These are phyloP conservation scores for Phytophthora brassicae DNA, from an alignment of 352 stramenopile genomes.

Conservation along the genomic window DNA sequence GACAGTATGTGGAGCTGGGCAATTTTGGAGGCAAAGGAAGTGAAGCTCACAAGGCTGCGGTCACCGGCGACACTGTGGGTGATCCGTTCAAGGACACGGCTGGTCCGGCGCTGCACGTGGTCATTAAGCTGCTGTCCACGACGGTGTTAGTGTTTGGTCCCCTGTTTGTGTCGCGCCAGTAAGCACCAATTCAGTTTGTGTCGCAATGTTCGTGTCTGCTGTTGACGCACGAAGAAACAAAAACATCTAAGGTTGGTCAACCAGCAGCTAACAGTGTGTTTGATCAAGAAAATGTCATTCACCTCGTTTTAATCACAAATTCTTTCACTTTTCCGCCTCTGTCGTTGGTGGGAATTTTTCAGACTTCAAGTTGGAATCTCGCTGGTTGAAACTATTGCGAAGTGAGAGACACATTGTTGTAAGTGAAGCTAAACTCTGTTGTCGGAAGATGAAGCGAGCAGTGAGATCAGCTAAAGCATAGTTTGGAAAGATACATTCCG, in stretches of 20 bases:
- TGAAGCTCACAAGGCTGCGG: conserved; percentile 96
- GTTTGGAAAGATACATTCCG: conserved; percentile 67
- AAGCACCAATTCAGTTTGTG: conserved; percentile 16
- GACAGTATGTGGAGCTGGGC: conserved; percentile 93
- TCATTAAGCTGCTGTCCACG: conserved; percentile 97
- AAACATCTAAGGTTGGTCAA: neutral
- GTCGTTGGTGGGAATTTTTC: conserved; percentile 5
- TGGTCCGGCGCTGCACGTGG: conserved; percentile 96
- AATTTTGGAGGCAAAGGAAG: conserved; percentile 95
- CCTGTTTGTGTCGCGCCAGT: conserved; percentile 88
- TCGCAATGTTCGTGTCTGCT: neutral
- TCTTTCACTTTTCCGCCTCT: conserved; percentile 5
- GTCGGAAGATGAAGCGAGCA: conserved; percentile 70
- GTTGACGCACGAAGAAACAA: conserved; percentile 5
- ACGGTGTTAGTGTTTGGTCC: conserved; percentile 93
- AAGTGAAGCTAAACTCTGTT: conserved; percentile 64
- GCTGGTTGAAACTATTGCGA: conserved; percentile 54
- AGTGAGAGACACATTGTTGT: conserved; percentile 75
- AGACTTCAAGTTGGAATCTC: conserved; percentile 18
- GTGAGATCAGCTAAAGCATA: conserved; percentile 70
- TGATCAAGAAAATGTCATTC: neutral
- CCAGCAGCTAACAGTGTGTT: conserved; percentile 7
- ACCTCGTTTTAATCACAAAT: neutral
- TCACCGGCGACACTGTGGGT: conserved; percentile 97
- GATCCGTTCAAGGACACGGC: conserved; percentile 98